Base-by-base conservation (phyloP, 2,329 filamentous ascomycete genomes). In the Ceratocystis huliohia region DNA sequence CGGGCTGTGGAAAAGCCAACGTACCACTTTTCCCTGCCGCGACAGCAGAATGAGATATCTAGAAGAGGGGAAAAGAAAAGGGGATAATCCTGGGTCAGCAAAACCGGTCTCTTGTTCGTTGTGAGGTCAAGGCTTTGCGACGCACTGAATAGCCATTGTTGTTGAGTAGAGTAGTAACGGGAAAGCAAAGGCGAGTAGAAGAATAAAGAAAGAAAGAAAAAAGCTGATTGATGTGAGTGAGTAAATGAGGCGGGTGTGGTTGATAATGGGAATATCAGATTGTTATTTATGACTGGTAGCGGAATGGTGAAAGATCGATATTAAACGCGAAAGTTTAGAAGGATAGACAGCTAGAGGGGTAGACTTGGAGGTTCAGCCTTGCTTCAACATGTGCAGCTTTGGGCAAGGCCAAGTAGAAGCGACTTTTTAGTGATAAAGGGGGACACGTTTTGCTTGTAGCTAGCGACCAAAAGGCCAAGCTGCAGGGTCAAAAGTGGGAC, bases 31-130 rank as follows among this genome's bases (percentile, higher is more conserved):
- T 81, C 94, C 94, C 82, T 99, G 94, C 74, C 94, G 87, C 70
- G 93, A 97, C 72, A 99, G 87, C 76, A 99, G 85, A 77, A 99
- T 97, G 72, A 99, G 82, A 77, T 99, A 99, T 81, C 94, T 97
- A 73, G 69, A 65, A 67, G 65, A 65, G 59, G 37, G 17, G n/a
- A 22, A 13, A 53, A 25, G 13, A 10, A 53, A 13, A 53, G 33
- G 33, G 33, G 33, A 53, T n/a, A 57, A 57, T 33, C 15, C 5
- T n/a, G 30, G 25, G 66, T 67, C 53, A 67, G 61, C 25, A 28
- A 33, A 59, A 37, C 17, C 7, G 61, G 25, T 30, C 15, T 57
- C 28, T 33, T 22, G 20, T 22, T 20, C 28, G 6, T 17, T 8
- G 17, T 10, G 25, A 17, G 30, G 30, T 65, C 53, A 20, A 45